Percentiles rank a stretch among this genome's conserved stretches.
Evolutionary conservation across 495 filamentous ascomycete genomes (phyloP).

Genomic region (Bathelium albidoporum): DNA sequence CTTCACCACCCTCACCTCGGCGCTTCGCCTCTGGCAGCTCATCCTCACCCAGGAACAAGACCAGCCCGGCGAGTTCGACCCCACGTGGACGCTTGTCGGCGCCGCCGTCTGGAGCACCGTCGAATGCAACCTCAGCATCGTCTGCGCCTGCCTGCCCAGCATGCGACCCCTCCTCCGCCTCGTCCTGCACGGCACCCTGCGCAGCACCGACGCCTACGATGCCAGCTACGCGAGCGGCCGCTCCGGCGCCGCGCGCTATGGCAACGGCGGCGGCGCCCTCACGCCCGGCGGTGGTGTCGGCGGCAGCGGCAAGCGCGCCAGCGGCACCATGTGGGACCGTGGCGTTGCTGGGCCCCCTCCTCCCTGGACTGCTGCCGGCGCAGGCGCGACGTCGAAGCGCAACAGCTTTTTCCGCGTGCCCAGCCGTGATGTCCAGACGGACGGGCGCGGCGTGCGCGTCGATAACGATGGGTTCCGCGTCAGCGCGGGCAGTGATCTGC

Average conservation of each 20-base stretch:
- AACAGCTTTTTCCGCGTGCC: not conserved
- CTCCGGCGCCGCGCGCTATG: not conserved
- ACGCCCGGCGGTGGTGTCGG: not conserved
- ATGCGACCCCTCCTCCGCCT: constrained; percentile 5
- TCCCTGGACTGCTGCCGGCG: not conserved
- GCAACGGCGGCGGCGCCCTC: not conserved
- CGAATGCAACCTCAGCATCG: constrained; percentile 29
- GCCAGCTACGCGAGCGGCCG: not conserved
- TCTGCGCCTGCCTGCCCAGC: constrained; percentile 29
- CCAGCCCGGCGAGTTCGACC: constrained; percentile 10
- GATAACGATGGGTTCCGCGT: not conserved
- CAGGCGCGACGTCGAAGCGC: not conserved
- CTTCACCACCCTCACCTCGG: constrained; percentile 36
- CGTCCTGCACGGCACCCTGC: not conserved
- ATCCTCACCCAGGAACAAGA: constrained; percentile 31
- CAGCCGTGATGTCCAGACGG: not conserved
- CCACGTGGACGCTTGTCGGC: constrained; percentile 24
- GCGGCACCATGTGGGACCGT: not conserved
- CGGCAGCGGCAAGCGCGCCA: not conserved
- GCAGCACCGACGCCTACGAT: not conserved
- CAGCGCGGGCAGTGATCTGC: not conserved
- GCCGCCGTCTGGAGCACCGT: constrained; percentile 25
- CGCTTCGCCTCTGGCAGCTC: constrained; percentile 30
- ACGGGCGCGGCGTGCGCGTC: not conserved
- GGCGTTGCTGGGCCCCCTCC: not conserved